A percentile compares a stretch with the other conserved stretches of the same genome.
phyloP scores from a whole-genome alignment of 805 yeast species.

The Aciculoconidium aculeatum region DNA sequence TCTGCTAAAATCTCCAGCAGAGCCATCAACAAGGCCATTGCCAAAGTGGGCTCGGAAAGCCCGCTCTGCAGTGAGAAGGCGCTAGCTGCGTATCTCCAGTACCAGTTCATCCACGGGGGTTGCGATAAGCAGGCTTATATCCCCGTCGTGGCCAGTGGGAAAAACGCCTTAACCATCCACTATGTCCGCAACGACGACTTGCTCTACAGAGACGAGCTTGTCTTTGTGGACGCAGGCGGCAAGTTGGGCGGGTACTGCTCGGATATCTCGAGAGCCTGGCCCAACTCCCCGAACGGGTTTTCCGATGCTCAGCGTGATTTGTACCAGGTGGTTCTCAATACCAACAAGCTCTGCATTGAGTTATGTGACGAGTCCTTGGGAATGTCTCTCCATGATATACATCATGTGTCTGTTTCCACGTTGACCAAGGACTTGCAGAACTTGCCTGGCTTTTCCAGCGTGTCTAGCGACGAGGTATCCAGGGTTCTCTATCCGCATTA shows the following conservation, averaged over 20 bases:
- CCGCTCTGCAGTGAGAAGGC: constrained; percentile 69
- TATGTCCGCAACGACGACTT: constrained; percentile 89
- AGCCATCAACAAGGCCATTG: constrained; percentile 80
- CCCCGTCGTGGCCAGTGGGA: constrained; percentile 95
- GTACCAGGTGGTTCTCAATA: constrained; percentile 82
- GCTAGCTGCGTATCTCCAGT: constrained; percentile 74
- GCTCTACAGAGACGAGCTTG: constrained; percentile 71
- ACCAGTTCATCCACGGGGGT: constrained; percentile 78
- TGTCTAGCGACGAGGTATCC: constrained; percentile 48
- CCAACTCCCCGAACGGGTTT: constrained; percentile 66
- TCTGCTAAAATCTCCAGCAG: constrained; percentile 81
- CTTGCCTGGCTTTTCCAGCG: constrained; percentile 54
- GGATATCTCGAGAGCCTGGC: constrained; percentile 97
- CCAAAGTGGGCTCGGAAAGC: constrained; percentile 37
- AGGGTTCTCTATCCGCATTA: constrained; percentile 78
- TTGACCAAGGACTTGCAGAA: constrained; percentile 63
- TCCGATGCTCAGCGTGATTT: constrained; percentile 75
- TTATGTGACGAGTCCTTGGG: constrained; percentile 52
- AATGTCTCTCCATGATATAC: constrained; percentile 66
- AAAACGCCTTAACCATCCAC: constrained; percentile 85
- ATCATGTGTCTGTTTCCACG: constrained; percentile 54
- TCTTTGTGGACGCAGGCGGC: constrained; percentile 94
- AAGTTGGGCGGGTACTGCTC: constrained; percentile 90
- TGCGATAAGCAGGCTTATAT: constrained; percentile 87
- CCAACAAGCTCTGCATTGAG: constrained; percentile 72